Evolutionary conservation across 2,329 filamentous ascomycete genomes (phyloP), one percentile per base, ranked within the genome.

Genomic region (Colletotrichum sp.): DNA sequence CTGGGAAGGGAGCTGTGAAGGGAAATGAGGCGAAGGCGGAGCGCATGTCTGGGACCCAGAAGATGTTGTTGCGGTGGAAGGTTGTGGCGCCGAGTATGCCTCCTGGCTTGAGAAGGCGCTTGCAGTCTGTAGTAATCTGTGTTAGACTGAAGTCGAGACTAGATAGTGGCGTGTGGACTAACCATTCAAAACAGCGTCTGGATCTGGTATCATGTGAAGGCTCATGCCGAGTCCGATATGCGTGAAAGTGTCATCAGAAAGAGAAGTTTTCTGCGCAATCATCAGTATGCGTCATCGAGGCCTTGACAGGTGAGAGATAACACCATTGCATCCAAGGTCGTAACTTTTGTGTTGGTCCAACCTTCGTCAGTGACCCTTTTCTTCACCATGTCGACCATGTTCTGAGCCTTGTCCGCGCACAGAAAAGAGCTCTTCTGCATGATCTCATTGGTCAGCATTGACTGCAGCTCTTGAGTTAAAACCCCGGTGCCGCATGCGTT

Each of bases 11-110:
- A 1, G 85, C 83, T 1, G 84, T 79, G 43, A 86, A 87, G 0
- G 86, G 84, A 55, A 89, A 82, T 1, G 84, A 81, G 16, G 77
- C 79, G 48, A 89, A 86, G 10, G 86, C 85, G 0, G 80, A 80
- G 14, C 80, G 79, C 36, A 88, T 48, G 34, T 88, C 86, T 0
- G 81, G 78, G 4, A 79, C 59, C 85, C 86, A 89, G 38, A 81
- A 80, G 3, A 78, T 81, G 7, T 78, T 69, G 63, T 79, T 77
- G 71, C 84, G 77, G 82, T 83, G 48, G 84, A 84, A 69, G 85
- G 83, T 3, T 84, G 82, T 10, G 21, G 82, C 82, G 13, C 82
- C 86, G 26, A 88, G 82, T 4, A 81, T 77, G 7, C 86, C 85
- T 2, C 84, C 82, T 10, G 85, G 80, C 64, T 84, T 79, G 68